Conservation (phyloP, 176 grass and related monocot species). For the Ensete ventricosum region DNA sequence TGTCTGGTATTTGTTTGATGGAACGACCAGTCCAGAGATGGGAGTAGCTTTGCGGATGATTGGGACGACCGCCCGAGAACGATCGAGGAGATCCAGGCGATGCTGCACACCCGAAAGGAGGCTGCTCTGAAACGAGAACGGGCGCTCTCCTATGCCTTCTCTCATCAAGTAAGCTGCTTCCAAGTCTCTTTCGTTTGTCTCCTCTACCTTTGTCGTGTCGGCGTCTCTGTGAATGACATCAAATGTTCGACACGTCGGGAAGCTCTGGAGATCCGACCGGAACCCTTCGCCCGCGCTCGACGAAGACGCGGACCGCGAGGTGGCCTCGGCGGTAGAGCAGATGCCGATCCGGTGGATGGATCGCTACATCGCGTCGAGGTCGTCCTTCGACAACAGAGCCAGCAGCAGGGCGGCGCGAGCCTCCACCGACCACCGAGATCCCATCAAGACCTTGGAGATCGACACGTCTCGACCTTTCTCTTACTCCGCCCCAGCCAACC, state of each 20-base stretch:
- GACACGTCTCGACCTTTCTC: slow-evolving; percentile 72
- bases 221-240: background rate
- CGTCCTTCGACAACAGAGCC: slow-evolving; percentile 65
- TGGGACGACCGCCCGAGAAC: slow-evolving; percentile 81
- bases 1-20: background rate
- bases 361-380: slow-evolving; percentile 76
- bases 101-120: slow-evolving; percentile 72
- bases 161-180: slow-evolving; percentile 45
- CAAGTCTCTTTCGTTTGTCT: too few relatives aligned
- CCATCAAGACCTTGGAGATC: slow-evolving; percentile 77
- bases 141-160: slow-evolving; percentile 84
- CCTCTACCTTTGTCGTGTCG: too few relatives aligned
- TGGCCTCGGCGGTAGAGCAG: slow-evolving; percentile 17
- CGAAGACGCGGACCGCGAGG: slow-evolving; percentile 50
- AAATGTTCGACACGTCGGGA: background rate
- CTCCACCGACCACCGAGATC: slow-evolving; percentile 59
- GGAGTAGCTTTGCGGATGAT: slow-evolving; percentile 74
- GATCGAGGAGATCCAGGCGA: slow-evolving; percentile 86
- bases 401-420: slow-evolving; percentile 44
- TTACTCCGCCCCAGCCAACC: slow-evolving; percentile 43
- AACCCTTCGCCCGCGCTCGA: slow-evolving; percentile 46
- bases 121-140: slow-evolving; percentile 78
- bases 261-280: slow-evolving; percentile 12
- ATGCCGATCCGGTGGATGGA: slow-evolving; percentile 56
- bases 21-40: slow-evolving; percentile 69